Evolutionary conservation across 169 alveolate species (phyloP), one percentile per base, ranked within the genome.

Genomic region (Plasmodium yoelii): DNA sequence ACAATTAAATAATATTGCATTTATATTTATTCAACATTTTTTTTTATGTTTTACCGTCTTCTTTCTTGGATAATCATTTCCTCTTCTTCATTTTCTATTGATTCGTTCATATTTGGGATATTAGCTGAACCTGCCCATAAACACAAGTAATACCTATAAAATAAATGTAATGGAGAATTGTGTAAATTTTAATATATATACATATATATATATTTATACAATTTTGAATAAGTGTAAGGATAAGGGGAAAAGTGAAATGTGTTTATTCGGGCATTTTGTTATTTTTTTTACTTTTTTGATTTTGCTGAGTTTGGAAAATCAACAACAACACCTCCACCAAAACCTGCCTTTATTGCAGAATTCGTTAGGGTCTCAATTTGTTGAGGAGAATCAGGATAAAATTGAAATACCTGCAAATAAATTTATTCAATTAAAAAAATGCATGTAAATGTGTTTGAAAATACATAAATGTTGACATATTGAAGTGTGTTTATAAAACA

Each of bases 281-380:
- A 80, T 34, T 26, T 46, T 63, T 12, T n/a, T 75, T 19, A 96
- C 95, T 98, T 98, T 92, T 98, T 98, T 5, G 99, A 99, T 94
- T 97, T 98, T 15, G 99, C 92, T 51, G 99, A 96, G 88, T 98
- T 95, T 4, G 99, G 99, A 75, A 94, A 97, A 88, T 98, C 99
- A 19, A 98, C 99, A 39, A 98, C 97, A 24, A 98, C 94, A 44
- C 99, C 99, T 0, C 99, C 99, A 24, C 98, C 97, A 84, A 98
- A 98, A 22, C 98, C 99, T 64, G 96, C 93, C 87, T 96, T 97
- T 87, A 97, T 91, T 42, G 99, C 99, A 26, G 98, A 95, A 67
- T 95, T 95, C 1, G 99, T 97, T 5, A 98, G 94, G 96, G 97
- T 93, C 77, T 97, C 99, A 8, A 97, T 93, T 93, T 98, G 98